Conservation (phyloP, 164 flowering plant genomes). For the Vitis rotundifolia region DNA sequence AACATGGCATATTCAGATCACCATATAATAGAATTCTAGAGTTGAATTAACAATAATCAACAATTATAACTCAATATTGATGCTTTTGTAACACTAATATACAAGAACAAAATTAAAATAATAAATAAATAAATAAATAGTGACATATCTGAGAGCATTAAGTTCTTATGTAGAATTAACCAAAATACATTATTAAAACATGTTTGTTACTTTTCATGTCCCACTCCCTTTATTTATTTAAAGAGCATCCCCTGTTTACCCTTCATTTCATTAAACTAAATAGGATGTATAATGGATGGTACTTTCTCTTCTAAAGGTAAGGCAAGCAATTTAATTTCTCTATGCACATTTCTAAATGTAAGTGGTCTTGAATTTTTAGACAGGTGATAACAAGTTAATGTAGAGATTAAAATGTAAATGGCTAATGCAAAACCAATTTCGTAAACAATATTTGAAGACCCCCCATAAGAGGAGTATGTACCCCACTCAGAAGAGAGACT, state of each 20-base stretch:
- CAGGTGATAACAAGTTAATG: background rate
- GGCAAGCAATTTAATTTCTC: background rate
- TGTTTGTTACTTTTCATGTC: background rate
- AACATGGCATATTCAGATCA: no score
- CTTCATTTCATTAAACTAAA: background rate
- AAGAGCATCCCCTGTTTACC: background rate
- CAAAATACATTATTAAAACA: background rate
- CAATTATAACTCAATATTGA: background rate
- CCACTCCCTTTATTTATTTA: no score
- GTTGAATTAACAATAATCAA: background rate
- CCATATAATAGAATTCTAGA: background rate
- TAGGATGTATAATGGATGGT: background rate
- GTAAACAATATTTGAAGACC: background rate
- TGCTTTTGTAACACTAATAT: background rate
- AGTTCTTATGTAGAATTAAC: background rate
- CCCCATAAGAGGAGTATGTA: background rate
- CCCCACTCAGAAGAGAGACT: background rate
- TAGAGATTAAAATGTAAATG: conserved; percentile 1
- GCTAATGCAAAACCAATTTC: background rate
- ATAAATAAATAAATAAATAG: no score
- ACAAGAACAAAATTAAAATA: background rate
- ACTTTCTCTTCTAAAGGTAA: background rate
- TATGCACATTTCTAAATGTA: background rate
- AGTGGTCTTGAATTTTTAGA: background rate
- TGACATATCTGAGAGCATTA: background rate